Conservation (phyloP, 176 grass and related monocot species). For the Rhipidocladum racemiflorum region DNA sequence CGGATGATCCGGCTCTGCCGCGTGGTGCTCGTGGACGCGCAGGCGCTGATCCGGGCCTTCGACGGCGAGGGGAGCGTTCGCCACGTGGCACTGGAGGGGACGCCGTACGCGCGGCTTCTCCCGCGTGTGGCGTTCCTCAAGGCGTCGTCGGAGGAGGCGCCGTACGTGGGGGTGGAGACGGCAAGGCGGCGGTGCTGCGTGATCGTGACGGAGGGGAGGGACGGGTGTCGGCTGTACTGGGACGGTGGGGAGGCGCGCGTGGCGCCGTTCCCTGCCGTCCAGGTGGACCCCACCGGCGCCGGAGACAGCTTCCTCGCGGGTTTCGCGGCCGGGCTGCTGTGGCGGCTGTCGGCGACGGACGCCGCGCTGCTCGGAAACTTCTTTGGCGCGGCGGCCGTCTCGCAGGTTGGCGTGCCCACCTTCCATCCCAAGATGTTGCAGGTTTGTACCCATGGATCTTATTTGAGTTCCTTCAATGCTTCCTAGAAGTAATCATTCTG, state of each 20-base stretch:
- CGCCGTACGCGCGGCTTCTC: slow-evolving; percentile 58
- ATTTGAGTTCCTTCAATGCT: not conserved
- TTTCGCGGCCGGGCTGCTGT: slow-evolving; percentile 68
- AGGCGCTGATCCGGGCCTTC: slow-evolving; percentile 88
- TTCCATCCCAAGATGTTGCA: slow-evolving; percentile 77
- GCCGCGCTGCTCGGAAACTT: slow-evolving; percentile 85
- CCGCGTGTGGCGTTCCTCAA: slow-evolving; percentile 72
- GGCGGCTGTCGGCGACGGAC: slow-evolving; percentile 69
- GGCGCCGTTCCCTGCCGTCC: slow-evolving; percentile 56
- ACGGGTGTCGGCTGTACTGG: slow-evolving; percentile 78
- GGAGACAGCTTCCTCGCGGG: slow-evolving; percentile 91
- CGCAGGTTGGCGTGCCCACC: slow-evolving; percentile 70
- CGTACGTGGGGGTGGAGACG: slow-evolving; percentile 66
- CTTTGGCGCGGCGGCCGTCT: slow-evolving; percentile 69
- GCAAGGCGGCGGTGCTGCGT: slow-evolving; percentile 69
- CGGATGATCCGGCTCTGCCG: slow-evolving; percentile 69
- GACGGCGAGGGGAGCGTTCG: slow-evolving; percentile 46
- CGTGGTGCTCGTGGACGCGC: slow-evolving; percentile 82
- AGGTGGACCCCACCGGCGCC: slow-evolving; percentile 91
- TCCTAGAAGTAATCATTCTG: not conserved
- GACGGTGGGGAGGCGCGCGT: slow-evolving; percentile 60
- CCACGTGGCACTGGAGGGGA: slow-evolving; percentile 49
- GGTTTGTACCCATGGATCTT: slow-evolving; percentile 43
- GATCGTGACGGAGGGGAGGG: slow-evolving; percentile 83
- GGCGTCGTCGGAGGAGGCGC: slow-evolving; percentile 86